Evolutionary conservation across 2,329 filamentous ascomycete genomes (phyloP).

Genomic region (Fusarium continuum): DNA sequence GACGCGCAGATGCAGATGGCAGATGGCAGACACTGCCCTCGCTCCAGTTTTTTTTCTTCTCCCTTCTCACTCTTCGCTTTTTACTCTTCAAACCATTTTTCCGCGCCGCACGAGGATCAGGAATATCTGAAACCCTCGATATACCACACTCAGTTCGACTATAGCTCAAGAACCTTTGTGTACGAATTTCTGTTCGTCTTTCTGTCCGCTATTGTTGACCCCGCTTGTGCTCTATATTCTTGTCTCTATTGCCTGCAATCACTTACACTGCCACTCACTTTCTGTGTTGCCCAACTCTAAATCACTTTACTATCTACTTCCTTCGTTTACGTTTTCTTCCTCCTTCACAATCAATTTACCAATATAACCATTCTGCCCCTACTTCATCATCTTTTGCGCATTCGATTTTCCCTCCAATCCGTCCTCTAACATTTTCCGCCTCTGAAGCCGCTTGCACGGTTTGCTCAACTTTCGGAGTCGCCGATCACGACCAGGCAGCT

Average conservation of each 20-base stretch:
- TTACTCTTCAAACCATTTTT: conserved; percentile 3
- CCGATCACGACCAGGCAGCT: conserved; percentile 37
- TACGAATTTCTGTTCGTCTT: conserved; percentile 15
- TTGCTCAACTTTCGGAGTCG: conserved; percentile 36
- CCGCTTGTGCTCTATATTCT: neutral
- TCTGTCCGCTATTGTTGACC: conserved; percentile 4
- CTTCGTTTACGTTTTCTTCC: neutral
- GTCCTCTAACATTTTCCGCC: conserved; percentile 25
- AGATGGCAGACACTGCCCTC: conserved; percentile 30
- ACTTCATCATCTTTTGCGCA: neutral
- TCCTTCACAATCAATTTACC: neutral
- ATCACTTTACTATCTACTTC: neutral
- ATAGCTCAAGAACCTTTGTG: conserved; percentile 9
- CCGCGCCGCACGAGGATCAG: conserved; percentile 5
- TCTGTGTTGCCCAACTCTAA: neutral
- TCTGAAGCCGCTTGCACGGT: conserved; percentile 36
- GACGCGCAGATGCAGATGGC: conserved; percentile 9
- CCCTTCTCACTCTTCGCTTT: conserved; percentile 1
- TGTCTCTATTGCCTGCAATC: conserved; percentile 5
- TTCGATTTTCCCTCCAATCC: neutral
- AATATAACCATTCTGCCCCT: neutral
- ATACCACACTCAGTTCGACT: neutral
- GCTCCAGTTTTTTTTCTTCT: conserved; percentile 34
- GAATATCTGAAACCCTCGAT: neutral
- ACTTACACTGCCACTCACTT: conserved; percentile 27